phyloP scores from a whole-genome alignment of 805 yeast genomes.

The Sugiyamaella valdiviana region DNA sequence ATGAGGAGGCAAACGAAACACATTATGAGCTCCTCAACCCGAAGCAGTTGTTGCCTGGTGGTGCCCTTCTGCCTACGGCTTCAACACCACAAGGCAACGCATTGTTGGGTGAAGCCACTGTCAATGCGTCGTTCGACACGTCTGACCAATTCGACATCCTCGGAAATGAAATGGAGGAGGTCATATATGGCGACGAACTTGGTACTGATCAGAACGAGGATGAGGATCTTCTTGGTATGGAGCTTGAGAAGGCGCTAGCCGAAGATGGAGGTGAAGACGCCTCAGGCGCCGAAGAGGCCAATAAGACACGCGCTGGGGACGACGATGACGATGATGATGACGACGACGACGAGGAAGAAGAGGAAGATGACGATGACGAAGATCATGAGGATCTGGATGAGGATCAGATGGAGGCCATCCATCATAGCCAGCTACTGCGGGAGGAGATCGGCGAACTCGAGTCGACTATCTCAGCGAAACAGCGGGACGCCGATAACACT shows the following conservation, averaged over 20 bases:
- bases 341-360: conserved; percentile 51
- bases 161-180: conserved; percentile 39
- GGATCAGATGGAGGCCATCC: conserved; percentile 46
- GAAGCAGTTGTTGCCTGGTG: conserved; percentile 1
- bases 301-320: conserved; percentile 29
- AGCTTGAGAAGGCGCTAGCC: conserved; percentile 20
- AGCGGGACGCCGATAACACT: conserved; percentile 61
- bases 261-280: conserved; percentile 24
- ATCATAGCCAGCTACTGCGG: conserved; percentile 64
- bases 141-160: conserved; percentile 31
- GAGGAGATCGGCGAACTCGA: conserved; percentile 86
- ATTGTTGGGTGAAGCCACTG: not conserved
- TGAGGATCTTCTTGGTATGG: conserved; percentile 34
- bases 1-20: conserved; percentile 77
- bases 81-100: not conserved
- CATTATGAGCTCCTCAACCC: conserved; percentile 62
- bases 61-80: not conserved
- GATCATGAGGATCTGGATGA: conserved; percentile 47
- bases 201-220: conserved; percentile 47
- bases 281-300: conserved; percentile 40
- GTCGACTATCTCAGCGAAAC: conserved; percentile 67
- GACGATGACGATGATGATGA: conserved; percentile 49
- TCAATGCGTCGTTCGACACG: conserved; percentile 20
- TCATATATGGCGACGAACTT: conserved; percentile 43
- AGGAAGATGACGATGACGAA: conserved; percentile 44